Evolutionary conservation across 108 stramenopile species (phyloP).

Genomic region (Phaeodactylum tricornutum): DNA sequence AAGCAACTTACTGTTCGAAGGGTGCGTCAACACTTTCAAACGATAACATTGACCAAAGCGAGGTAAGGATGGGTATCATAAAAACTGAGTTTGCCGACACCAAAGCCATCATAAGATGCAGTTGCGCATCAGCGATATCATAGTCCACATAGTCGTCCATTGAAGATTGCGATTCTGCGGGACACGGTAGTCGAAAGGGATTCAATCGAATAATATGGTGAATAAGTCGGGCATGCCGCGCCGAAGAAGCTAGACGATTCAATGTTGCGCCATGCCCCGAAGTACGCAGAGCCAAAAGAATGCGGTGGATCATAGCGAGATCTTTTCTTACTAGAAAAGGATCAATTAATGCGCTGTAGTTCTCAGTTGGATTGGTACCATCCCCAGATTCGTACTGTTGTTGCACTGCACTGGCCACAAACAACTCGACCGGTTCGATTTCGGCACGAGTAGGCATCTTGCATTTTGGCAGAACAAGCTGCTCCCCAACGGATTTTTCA

Average conservation of each 20-base stretch:
- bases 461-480: slow-evolving; percentile 31
- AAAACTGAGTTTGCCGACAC: slow-evolving; percentile 45
- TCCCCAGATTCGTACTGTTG: slow-evolving; percentile 14
- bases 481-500: no score
- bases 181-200: slow-evolving; percentile 11
- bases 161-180: slow-evolving; percentile 1
- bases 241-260: slow-evolving; percentile 15
- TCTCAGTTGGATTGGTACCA: slow-evolving; percentile 13
- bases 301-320: slow-evolving; percentile 19
- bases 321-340: slow-evolving; percentile 28
- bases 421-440: slow-evolving; percentile 33
- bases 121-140: slow-evolving; percentile 36
- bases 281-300: slow-evolving; percentile 38
- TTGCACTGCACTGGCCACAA: slow-evolving; percentile 33
- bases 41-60: slow-evolving; percentile 36
- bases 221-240: slow-evolving; percentile 29
- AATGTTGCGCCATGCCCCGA: slow-evolving; percentile 34
- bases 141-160: slow-evolving; percentile 11
- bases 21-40: background rate
- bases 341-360: slow-evolving; percentile 30
- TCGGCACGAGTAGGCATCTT: slow-evolving; percentile 24
- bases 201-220: slow-evolving; percentile 38
- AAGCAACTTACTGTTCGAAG: slow-evolving; percentile 12
- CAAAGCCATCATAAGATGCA: slow-evolving; percentile 44
- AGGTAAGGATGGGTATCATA: slow-evolving; percentile 14